These are phyloP conservation scores for Candida boleticola DNA, from an alignment of 805 yeast species.

Conservation along the genomic window DNA sequence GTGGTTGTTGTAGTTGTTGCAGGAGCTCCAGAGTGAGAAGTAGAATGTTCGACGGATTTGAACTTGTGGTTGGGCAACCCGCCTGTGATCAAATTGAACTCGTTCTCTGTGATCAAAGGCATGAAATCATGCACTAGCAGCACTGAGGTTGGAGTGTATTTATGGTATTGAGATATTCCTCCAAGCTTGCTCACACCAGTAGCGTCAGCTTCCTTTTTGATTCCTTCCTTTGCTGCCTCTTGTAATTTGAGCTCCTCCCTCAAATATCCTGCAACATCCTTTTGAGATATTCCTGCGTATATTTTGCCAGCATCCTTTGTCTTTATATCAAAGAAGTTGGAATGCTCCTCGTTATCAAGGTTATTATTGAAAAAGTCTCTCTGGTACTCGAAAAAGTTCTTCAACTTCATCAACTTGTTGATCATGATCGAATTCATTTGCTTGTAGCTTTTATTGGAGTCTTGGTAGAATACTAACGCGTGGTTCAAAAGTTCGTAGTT, in stretches of 20 bases:
- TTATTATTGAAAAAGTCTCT: slow-evolving; percentile 22
- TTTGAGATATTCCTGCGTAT: slow-evolving; percentile 23
- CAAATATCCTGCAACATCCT: slow-evolving; percentile 15
- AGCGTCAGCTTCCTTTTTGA: not conserved
- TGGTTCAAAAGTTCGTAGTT: slow-evolving; percentile 32
- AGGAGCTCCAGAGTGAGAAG: slow-evolving; percentile 3
- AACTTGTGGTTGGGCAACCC: slow-evolving; percentile 27
- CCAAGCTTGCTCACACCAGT: not conserved
- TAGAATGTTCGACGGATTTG: not conserved
- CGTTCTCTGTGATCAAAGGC: slow-evolving; percentile 37
- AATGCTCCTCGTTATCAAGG: slow-evolving; percentile 14
- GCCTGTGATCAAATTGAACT: slow-evolving; percentile 40
- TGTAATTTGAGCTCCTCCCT: slow-evolving; percentile 7
- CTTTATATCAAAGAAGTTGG: slow-evolving; percentile 13
- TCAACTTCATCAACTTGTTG: slow-evolving; percentile 37
- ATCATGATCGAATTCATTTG: slow-evolving; percentile 25
- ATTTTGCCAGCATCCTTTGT: slow-evolving; percentile 26
- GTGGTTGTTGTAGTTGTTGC: slow-evolving; percentile 3
- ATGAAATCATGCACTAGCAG: slow-evolving; percentile 37
- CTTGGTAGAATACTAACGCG: slow-evolving; percentile 33
- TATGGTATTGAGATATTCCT: not conserved
- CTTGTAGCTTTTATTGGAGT: slow-evolving; percentile 34
- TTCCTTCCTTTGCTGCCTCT: not conserved
- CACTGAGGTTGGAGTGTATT: slow-evolving; percentile 2
- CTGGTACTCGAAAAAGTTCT: slow-evolving; percentile 39